phyloP scores from a whole-genome alignment of 495 filamentous ascomycete genomes.

The Venustampulla echinocandica region DNA sequence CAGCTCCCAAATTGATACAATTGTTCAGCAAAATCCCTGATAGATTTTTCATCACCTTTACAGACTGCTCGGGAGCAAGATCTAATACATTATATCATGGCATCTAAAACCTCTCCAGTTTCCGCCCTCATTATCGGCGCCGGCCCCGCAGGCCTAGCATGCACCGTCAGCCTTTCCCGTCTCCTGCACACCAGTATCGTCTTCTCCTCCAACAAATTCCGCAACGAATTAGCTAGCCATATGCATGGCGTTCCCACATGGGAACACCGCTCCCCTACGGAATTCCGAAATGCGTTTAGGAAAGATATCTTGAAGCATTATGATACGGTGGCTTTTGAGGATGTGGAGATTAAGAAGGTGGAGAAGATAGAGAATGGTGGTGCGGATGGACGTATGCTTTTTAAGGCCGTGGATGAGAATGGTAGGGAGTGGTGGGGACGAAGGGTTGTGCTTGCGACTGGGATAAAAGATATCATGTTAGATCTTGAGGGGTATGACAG shows the following conservation, averaged over 20 bases:
- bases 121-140: conserved; percentile 38
- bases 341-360: conserved; percentile 24
- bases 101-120: conserved; percentile 1
- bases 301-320: conserved; percentile 36
- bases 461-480: conserved; percentile 22
- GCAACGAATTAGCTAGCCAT: conserved; percentile 31
- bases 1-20: neutral
- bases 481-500: conserved; percentile 27
- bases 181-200: conserved; percentile 37
- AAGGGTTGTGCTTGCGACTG: conserved; percentile 43
- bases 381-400: conserved; percentile 14
- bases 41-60: neutral
- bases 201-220: conserved; percentile 41
- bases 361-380: conserved; percentile 16
- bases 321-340: conserved; percentile 29
- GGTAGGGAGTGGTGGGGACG: conserved; percentile 30
- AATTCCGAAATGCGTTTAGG: conserved; percentile 31
- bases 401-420: conserved; percentile 27
- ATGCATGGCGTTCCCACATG: conserved; percentile 44
- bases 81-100: neutral
- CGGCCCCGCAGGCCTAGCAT: conserved; percentile 47
- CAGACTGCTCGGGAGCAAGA: neutral
- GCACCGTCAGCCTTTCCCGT: conserved; percentile 39
- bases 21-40: neutral
- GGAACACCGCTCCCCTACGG: conserved; percentile 36